Evolutionary conservation across 1,139 yeast species (phyloP), one percentile per base, ranked within the genome.

Genomic region (Fermentozyma sake): DNA sequence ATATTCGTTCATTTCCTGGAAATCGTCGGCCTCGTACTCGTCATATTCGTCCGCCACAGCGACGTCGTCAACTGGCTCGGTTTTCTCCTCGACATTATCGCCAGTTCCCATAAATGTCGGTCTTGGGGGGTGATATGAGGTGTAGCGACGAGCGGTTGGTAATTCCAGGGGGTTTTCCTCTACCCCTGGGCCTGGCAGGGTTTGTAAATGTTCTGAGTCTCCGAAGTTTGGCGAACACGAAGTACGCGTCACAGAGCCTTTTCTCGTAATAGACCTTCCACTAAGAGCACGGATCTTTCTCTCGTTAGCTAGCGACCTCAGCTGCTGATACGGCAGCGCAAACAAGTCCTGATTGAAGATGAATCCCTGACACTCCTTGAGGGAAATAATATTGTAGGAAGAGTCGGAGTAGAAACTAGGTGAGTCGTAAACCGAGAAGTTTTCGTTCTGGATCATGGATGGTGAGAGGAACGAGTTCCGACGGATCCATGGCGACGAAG

Each of bases 301-400:
- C 32, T 66, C 75, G 31, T 55, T 62, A 2, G 69, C 58, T 3
- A 61, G 38, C 1, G 76, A 66, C 28, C 69, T 50, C 44, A 64
- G 71, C 41, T 78, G 86, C 39, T 76, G 82, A 45, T 72, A 76
- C 6, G 78, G 73, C 6, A 79, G 66, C 7, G 83, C 86, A 61
- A 79, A 80, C 33, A 80, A 56, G 42, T 79, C 85, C 42, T 79
- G 86, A 50, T 81, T 81, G 69, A 84, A 81, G 12, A 74, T 57
- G 44, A 80, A 81, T 5, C 91, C 91, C 48, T 81, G 89, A 26
- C 79, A 67, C 46, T 79, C 85, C 27, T 68, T 68, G 19, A 81
- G 57, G 18, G 76, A 68, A 24, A 69, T 62, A 10, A 66, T 60
- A 32, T 55, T 62, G 36, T 58, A 61, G 24, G 59, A 40, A 13